Evolutionary conservation across 1,284 basidiomycete genomes (phyloP).

Genomic region (Puccinia novopanici): DNA sequence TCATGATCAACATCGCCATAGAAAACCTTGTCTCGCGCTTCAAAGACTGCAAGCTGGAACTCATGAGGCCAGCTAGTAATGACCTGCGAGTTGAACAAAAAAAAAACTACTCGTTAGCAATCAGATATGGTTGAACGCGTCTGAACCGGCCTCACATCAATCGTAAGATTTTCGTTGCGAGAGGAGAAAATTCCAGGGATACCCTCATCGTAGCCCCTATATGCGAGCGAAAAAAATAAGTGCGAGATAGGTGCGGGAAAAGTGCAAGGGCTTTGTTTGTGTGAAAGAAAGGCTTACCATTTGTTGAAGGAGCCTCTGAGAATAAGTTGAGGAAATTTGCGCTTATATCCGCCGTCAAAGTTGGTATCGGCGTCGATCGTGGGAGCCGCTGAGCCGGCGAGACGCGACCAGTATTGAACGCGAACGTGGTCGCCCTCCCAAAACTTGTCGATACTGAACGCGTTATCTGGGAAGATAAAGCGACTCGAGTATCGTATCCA

Average conservation of each 20-base stretch:
- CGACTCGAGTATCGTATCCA: constrained; percentile 76
- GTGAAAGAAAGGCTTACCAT: constrained; percentile 62
- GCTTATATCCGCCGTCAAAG: constrained; percentile 64
- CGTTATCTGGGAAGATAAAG: constrained; percentile 68
- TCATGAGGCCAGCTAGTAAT: constrained; percentile 84
- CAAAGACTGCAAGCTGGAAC: constrained; percentile 82
- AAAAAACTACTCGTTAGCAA: neutral
- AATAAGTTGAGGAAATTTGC: constrained; percentile 80
- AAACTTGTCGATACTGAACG: constrained; percentile 66
- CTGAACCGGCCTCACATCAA: constrained; percentile 61
- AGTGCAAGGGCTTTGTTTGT: neutral
- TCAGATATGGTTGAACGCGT: neutral
- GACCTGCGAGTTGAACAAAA: constrained; percentile 60
- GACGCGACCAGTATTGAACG: constrained; percentile 80
- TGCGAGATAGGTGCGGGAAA: neutral
- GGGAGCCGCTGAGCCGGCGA: constrained; percentile 67
- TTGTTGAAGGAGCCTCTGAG: constrained; percentile 82
- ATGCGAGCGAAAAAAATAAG: neutral
- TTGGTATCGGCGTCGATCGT: constrained; percentile 75
- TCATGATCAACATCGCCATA: constrained; percentile 79
- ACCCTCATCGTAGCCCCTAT: constrained; percentile 74
- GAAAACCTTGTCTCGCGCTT: constrained; percentile 84
- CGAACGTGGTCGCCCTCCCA: constrained; percentile 82
- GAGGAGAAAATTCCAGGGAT: constrained; percentile 69
- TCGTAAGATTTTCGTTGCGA: constrained; percentile 70